Percentiles rank a stretch among this genome's conserved stretches.
phyloP scores from a whole-genome alignment of 2,329 filamentous ascomycete genomes.

The Penicillium sp. region DNA sequence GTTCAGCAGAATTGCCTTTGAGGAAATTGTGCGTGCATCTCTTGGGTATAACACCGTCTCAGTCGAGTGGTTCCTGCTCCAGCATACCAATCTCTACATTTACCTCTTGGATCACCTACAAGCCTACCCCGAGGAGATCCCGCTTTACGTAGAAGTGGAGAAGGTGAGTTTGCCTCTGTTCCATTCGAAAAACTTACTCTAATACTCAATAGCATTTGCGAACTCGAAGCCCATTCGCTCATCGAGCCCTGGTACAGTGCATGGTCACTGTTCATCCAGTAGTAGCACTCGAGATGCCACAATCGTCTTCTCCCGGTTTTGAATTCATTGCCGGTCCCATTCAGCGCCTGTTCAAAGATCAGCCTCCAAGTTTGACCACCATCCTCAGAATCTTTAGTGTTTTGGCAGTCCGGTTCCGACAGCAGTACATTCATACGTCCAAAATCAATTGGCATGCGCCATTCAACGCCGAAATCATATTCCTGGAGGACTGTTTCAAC shows the following conservation, averaged over 20 bases:
- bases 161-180: constrained; percentile 24
- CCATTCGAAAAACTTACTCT: background rate
- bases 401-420: constrained; percentile 32
- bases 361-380: constrained; percentile 26
- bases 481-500: constrained; percentile 34
- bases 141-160: constrained; percentile 34
- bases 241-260: constrained; percentile 32
- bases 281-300: constrained; percentile 10
- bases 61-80: constrained; percentile 38
- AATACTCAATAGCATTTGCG: constrained; percentile 31
- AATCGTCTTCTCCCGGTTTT: constrained; percentile 20
- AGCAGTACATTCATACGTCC: constrained; percentile 31
- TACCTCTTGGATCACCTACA: constrained; percentile 31
- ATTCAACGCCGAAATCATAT: constrained; percentile 30
- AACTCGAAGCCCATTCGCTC: constrained; percentile 35
- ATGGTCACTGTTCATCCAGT: constrained; percentile 24
- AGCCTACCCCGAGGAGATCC: constrained; percentile 29
- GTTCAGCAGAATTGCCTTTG: constrained; percentile 36
- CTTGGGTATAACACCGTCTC: constrained; percentile 32
- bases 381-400: constrained; percentile 38
- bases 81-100: constrained; percentile 35
- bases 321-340: constrained; percentile 38
- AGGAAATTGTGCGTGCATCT: constrained; percentile 38
- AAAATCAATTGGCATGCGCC: constrained; percentile 33
- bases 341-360: constrained; percentile 33